Percentiles rank a stretch among this genome's conserved stretches.
Evolutionary conservation across 768 basidiomycete genomes (phyloP).

Genomic region (Gloeophyllum trabeum): DNA sequence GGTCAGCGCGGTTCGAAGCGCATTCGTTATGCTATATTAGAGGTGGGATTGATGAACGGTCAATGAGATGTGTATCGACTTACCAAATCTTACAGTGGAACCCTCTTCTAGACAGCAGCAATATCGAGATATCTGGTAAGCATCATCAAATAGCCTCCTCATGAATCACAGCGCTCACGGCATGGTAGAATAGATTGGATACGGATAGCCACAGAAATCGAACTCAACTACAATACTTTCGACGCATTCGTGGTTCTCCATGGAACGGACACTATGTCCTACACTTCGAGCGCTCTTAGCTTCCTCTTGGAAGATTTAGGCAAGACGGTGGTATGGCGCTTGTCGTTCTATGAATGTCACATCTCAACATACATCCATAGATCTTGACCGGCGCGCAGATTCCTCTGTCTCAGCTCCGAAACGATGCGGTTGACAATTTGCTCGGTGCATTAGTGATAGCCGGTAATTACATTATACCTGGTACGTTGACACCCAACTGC

Average conservation of each 20-base stretch:
- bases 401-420: slow-evolving; percentile 81
- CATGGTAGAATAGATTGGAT: slow-evolving; percentile 60
- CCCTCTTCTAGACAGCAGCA: slow-evolving; percentile 80
- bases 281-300: slow-evolving; percentile 79
- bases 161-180: not conserved
- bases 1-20: slow-evolving; percentile 49
- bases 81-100: slow-evolving; percentile 49
- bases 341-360: not conserved
- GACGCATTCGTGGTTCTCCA: slow-evolving; percentile 90
- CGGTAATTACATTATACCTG: slow-evolving; percentile 87
- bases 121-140: slow-evolving; percentile 71
- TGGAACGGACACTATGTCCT: slow-evolving; percentile 89
- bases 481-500: slow-evolving; percentile 22
- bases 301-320: slow-evolving; percentile 90
- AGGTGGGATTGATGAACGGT: slow-evolving; percentile 44
- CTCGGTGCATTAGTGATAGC: slow-evolving; percentile 84
- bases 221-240: slow-evolving; percentile 76
- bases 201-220: slow-evolving; percentile 83
- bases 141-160: not conserved
- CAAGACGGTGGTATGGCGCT: slow-evolving; percentile 64
- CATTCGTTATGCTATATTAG: slow-evolving; percentile 77
- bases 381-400: slow-evolving; percentile 93
- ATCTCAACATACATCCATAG: slow-evolving; percentile 21
- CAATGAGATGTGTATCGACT: slow-evolving; percentile 7
- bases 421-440: slow-evolving; percentile 89